Evolutionary conservation across 2,329 filamentous ascomycete genomes (phyloP), one percentile per base, ranked within the genome.

Genomic region (Fusarium agapanthi): DNA sequence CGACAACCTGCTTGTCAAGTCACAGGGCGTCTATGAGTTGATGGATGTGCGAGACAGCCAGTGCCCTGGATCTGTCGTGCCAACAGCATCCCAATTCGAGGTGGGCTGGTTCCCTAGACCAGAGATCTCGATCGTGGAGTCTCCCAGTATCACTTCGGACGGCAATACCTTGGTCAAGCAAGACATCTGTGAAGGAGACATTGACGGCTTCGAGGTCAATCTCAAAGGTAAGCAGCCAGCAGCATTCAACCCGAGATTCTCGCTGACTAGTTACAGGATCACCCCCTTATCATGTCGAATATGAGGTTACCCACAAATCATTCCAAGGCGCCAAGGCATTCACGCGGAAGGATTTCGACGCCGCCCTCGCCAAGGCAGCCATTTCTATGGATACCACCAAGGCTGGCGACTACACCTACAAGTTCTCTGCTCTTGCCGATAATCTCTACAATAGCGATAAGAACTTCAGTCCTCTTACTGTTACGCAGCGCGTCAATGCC

Each of bases 181-280:
- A 45, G 91, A 95, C 68, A 92, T 99, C 35, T 99, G 96, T 79
- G 95, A 99, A 83, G 95, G 95, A 35, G 95, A 98, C 69, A 93
- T 97, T 77, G 95, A 98, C 80, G 90, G 91, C 7, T 91, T 98
- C 61, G 95, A 98, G 77, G 85, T 99, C 59, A 88, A 88, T 47
- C 88, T 99, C 69, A 89, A 89, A 79, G 95, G 94, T 89, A 88
- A 83, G 87, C 79, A 45, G 13, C 13, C 28, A 15, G 13, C 13
- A 28, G 35, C 47, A 35, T n/a, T 62, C 30, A 8, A 28, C 10
- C 9, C 24, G 6, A 22, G 65, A 24, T 48, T 15, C 61, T 63
- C 60, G 38, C 81, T 86, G 81, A 84, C 60, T 32, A 14, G 12
- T 14, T 38, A 55, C 69, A 93, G 92, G 93, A 61, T 88, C 91